Evolutionary conservation across 441 rosid species (phyloP).

Genomic region (Biscutella laevigata): DNA sequence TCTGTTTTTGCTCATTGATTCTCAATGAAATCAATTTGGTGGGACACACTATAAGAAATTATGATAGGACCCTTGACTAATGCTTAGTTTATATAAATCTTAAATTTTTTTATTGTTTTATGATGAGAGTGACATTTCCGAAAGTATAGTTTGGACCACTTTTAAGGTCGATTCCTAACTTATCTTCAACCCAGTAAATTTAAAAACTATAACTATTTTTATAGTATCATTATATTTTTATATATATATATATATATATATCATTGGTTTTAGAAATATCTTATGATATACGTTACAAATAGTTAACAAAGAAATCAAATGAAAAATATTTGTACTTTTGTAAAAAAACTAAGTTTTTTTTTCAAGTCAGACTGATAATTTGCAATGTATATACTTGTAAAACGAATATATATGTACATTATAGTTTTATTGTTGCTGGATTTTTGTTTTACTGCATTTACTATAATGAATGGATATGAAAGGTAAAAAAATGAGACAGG

Average conservation of each 20-base stretch:
- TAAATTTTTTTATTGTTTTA: background rate
- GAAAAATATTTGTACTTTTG: too few relatives aligned
- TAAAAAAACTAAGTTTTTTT: too few relatives aligned
- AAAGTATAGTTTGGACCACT: constrained; percentile 32
- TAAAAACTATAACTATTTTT: too few relatives aligned
- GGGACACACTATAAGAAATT: too few relatives aligned
- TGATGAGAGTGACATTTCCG: constrained; percentile 28
- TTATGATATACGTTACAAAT: background rate
- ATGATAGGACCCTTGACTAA: constrained; percentile 29
- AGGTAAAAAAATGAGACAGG: background rate
- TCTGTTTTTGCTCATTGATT: too few relatives aligned
- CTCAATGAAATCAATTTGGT: too few relatives aligned
- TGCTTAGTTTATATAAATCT: constrained; percentile 20
- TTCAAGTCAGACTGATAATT: too few relatives aligned
- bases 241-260: too few relatives aligned
- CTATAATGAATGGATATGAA: background rate
- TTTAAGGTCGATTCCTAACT: constrained; percentile 27
- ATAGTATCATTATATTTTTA: constrained; percentile 10
- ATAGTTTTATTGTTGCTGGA: too few relatives aligned
- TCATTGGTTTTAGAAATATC: too few relatives aligned
- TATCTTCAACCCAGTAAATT: constrained; percentile 21
- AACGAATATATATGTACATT: too few relatives aligned
- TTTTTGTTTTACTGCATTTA: background rate
- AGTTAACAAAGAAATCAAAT: background rate
- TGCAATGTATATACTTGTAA: too few relatives aligned